Evolutionary conservation across 2,329 filamentous ascomycete species (phyloP).

Genomic region (Tympanopsis confertula): DNA sequence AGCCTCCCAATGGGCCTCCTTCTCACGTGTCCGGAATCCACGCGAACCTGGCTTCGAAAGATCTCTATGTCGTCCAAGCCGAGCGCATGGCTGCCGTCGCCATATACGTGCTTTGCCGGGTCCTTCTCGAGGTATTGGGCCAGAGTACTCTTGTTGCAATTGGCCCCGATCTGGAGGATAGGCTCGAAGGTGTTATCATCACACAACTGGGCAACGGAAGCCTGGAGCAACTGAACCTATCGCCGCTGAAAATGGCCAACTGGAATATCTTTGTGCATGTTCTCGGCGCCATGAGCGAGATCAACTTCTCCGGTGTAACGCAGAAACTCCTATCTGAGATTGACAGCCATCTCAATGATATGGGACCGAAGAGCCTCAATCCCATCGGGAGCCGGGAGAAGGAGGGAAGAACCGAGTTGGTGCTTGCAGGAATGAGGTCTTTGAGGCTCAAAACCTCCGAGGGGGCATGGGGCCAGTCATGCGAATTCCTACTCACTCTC

Average conservation of each 20-base stretch:
- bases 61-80: slow-evolving; percentile 65
- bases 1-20: slow-evolving; percentile 3
- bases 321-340: slow-evolving; percentile 74
- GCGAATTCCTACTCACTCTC: slow-evolving; percentile 74
- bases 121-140: slow-evolving; percentile 84
- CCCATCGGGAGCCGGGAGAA: slow-evolving; percentile 46
- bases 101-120: slow-evolving; percentile 88
- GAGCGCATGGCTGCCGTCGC: slow-evolving; percentile 88
- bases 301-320: slow-evolving; percentile 77
- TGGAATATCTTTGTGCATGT: slow-evolving; percentile 91
- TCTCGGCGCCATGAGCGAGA: slow-evolving; percentile 88
- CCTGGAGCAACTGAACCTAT: slow-evolving; percentile 65
- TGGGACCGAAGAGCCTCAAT: slow-evolving; percentile 56
- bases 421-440: slow-evolving; percentile 85
- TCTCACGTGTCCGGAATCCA: not conserved
- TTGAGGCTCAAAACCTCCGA: slow-evolving; percentile 66
- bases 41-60: slow-evolving; percentile 28
- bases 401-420: slow-evolving; percentile 74
- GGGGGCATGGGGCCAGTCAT: slow-evolving; percentile 73
- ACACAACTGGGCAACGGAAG: slow-evolving; percentile 86
- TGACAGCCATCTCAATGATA: slow-evolving; percentile 64
- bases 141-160: slow-evolving; percentile 77
- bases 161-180: slow-evolving; percentile 83
- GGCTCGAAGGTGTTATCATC: slow-evolving; percentile 90
- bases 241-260: slow-evolving; percentile 78